phyloP scores from a whole-genome alignment of 2,329 filamentous ascomycete genomes.

The Trichophyton equinum region DNA sequence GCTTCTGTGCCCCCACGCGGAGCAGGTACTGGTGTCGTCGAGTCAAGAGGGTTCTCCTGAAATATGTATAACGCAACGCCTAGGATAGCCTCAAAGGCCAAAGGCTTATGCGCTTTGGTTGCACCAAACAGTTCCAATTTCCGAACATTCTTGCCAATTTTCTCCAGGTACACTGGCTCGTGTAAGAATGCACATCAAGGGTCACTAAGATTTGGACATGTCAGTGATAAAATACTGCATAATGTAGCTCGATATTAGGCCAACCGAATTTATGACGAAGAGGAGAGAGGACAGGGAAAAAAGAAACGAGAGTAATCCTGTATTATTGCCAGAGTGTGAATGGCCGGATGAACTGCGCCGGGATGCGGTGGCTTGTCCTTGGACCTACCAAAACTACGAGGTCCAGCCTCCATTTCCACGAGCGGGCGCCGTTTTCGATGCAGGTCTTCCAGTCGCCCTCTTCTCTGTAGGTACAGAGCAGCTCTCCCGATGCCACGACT shows the following conservation, averaged over 20 bases:
- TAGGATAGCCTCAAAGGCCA: conserved; percentile 52
- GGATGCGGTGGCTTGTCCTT: neutral
- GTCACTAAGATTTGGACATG: conserved; percentile 8
- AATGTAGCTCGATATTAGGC: neutral
- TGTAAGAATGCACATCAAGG: conserved; percentile 43
- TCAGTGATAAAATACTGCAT: conserved; percentile 6
- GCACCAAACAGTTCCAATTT: conserved; percentile 49
- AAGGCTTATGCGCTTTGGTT: conserved; percentile 41
- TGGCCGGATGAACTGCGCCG: neutral
- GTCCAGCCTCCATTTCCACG: conserved; percentile 14
- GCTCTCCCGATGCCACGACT: neutral
- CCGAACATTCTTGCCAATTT: conserved; percentile 23
- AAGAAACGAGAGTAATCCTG: neutral
- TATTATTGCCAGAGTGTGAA: neutral
- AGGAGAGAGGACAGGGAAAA: neutral
- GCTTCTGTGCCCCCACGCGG: neutral
- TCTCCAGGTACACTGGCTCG: conserved; percentile 23
- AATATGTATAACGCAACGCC: conserved; percentile 43
- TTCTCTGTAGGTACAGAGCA: neutral
- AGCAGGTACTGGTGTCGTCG: neutral
- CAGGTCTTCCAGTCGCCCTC: neutral
- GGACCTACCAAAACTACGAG: conserved; percentile 15
- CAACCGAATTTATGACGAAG: neutral
- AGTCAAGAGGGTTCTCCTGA: conserved; percentile 6
- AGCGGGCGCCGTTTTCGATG: neutral